Evolutionary conservation across 2,329 filamentous ascomycete genomes (phyloP), one percentile per base, ranked within the genome.

Genomic region (Pseudocercospora ulei): DNA sequence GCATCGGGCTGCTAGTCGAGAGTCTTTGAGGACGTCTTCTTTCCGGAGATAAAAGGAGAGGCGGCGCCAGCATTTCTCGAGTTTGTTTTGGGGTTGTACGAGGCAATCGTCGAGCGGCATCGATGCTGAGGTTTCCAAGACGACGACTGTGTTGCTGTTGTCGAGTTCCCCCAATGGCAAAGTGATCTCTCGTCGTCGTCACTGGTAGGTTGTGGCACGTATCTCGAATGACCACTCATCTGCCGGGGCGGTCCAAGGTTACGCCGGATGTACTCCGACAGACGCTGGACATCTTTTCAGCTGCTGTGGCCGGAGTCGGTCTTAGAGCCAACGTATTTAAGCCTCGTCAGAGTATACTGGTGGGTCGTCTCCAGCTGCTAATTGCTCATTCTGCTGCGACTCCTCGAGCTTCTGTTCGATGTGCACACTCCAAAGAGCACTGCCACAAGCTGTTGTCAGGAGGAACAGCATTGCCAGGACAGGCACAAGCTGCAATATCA

Each of bases 401-500:
- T 39, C 34, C 37, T 52, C 46, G 35, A 40, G 13, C 35, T 73
- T 66, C 38, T 75, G 68, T 61, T 96, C 87, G 35, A 95, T 64
- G 48, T 80, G 76, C 1, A 78, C 78, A 1, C 78, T 83, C 87
- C 88, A 96, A 22, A 96, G 65, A 1, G 85, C 88, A 27, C 83
- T 80, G 2, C 88, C 90, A 12, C 78, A 76, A 1, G 87, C 81
- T 2, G 82, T 86, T 0, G 88, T 95, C 49, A 98, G 65, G 24
- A 96, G 70, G 60, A 96, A 95, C 57, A 96, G 78, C 71, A 98
- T 92, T n/a, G 82, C 92, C 33, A 95, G 63, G 7, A 88, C 71
- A 1, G 90, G 90, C 5, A 95, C 71, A n/a, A 96, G 71, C 63
- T 95, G 84, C 17, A 96, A 63, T 4, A 85, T 60, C 65, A 95